Evolutionary conservation across 345 rosid genomes (phyloP), one percentile per base, ranked within the genome.

Genomic region (Eutrema japonicum): DNA sequence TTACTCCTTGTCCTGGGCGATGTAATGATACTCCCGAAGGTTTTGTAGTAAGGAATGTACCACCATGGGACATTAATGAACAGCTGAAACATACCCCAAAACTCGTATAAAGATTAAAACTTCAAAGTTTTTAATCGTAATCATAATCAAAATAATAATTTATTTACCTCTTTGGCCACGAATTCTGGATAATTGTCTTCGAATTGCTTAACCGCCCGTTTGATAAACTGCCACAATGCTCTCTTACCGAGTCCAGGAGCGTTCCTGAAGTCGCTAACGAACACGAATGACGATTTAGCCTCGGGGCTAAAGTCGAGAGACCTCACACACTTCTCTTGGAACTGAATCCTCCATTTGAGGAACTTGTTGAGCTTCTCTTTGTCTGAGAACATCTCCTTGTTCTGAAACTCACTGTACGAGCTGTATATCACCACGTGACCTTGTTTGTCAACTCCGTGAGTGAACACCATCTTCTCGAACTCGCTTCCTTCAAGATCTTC

Each of bases 11-110:
- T 89, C 83, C 98, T 88, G 35, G 91, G 97, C 0, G 94, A 86
- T 3, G 95, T 94, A 70, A 88, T 68, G 80, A 91, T 87, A 4
- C 84, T 92, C 68, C 87, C 88, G 47, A 94, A 80, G 88, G 91
- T 85, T 35, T 76, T 82, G 68, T 91, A 82, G 81, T 85, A 91
- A 10, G 96, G 95, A 60, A 91, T 78, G 71, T 91, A 89, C 98
- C 98, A 94, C 98, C 98, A 94, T 8, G 97, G 97, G 14, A 94
- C 98, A 79, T 94, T 94, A 87, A 94, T 85, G 65, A 94, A 91
- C 75, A 94, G 87, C 98, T 94, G 68, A 36, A 61, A 70, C 8
- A 1, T 12, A 64, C 27, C 16, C 5, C 37, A 70, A 27, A 32
- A 49, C 3, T 13, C 3, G 7, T 47, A 64, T 53, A 16, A 49